Evolutionary conservation across 306 rosid genomes (phyloP), one percentile per base, ranked within the genome.

Genomic region (Canavalia gladiata): DNA sequence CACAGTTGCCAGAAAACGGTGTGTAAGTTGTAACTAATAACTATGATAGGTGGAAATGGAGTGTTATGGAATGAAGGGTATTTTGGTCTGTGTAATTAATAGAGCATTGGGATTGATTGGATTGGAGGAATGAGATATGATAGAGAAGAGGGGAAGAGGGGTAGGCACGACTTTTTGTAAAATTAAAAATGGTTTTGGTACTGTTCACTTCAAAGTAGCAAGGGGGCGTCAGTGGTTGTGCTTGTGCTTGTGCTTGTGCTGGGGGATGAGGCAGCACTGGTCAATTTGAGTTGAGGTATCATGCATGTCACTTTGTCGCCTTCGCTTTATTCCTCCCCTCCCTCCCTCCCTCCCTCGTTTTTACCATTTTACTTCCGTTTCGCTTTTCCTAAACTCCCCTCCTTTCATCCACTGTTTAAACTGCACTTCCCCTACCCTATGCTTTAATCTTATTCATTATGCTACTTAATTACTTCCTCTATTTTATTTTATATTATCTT

Each of bases 151-250:
- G 25, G 25, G 25, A 18, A 18, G 25, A 18, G 25, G 25, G 25
- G 25, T 7, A 18, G 68, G 76, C 83, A 45, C 83, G 76, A 9
- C 83, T 79, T 79, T 79, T 79, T 2, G 76, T 68, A 42, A 39
- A 55, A 51, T 8, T 0, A 18, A 46, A 33, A 4, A 37, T 4
- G 41, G 41, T 37, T 2, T 2, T 2, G 41, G 41, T 37, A 37
- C 41, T 37, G 5, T 0, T 0, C 2, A 5, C 13, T 57, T 9
- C 37, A 43, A 74, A 33, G 57, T 3, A 4, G 41, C 41, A 0
- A 33, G 7, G 18, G 64, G 13, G 11, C 3, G 13, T 18, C 41
- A 37, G 41, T 37, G 41, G 41, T 2, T 4, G 18, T 45, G 46
- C 8, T 58, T 11, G 34, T 60, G 80, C 72, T 2, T 4, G 18